Percentiles rank a stretch among this genome's conserved stretches.
These are phyloP conservation scores for Calocybe indica DNA, from an alignment of 768 basidiomycete species.

Conservation along the genomic window DNA sequence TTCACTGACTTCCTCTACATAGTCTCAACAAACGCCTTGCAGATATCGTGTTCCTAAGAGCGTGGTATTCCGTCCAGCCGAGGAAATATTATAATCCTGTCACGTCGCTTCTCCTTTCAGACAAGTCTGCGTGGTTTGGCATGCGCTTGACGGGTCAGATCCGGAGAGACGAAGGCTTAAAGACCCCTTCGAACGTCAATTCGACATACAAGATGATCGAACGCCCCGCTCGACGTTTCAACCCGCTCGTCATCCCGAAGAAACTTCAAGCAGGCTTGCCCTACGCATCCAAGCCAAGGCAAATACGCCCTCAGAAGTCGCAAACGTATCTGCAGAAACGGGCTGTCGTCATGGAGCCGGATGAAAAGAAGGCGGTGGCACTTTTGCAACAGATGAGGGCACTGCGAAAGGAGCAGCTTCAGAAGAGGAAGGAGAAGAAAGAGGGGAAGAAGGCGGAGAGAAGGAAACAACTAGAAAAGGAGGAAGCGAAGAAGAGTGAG, in stretches of 20 bases:
- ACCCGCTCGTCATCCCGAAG: conserved; percentile 80
- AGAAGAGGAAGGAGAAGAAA: conserved; percentile 79
- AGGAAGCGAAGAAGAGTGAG: conserved; percentile 52
- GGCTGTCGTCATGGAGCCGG: conserved; percentile 91
- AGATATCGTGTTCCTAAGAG: conserved; percentile 94
- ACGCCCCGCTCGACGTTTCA: conserved; percentile 80
- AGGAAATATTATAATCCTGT: conserved; percentile 97
- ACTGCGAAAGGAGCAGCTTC: conserved; percentile 82
- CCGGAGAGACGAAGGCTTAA: conserved; percentile 76
- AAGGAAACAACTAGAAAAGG: conserved; percentile 68
- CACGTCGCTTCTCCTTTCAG: conserved; percentile 78
- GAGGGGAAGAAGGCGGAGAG: conserved; percentile 65
- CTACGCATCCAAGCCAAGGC: conserved; percentile 87
- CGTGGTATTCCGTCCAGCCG: conserved; percentile 95
- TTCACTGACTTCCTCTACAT: not conserved
- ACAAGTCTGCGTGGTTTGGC: conserved; percentile 82
- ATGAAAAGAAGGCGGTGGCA: conserved; percentile 89
- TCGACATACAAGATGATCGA: conserved; percentile 86
- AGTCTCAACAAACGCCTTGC: conserved; percentile 1
- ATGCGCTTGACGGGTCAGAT: conserved; percentile 97
- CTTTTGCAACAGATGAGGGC: conserved; percentile 92
- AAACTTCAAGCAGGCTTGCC: conserved; percentile 90
- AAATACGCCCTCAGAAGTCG: conserved; percentile 65
- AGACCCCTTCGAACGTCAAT: conserved; percentile 76
- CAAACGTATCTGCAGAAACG: conserved; percentile 92